These are phyloP conservation scores for Aphanomyces astaci DNA, from an alignment of 352 stramenopile genomes.

Conservation along the genomic window DNA sequence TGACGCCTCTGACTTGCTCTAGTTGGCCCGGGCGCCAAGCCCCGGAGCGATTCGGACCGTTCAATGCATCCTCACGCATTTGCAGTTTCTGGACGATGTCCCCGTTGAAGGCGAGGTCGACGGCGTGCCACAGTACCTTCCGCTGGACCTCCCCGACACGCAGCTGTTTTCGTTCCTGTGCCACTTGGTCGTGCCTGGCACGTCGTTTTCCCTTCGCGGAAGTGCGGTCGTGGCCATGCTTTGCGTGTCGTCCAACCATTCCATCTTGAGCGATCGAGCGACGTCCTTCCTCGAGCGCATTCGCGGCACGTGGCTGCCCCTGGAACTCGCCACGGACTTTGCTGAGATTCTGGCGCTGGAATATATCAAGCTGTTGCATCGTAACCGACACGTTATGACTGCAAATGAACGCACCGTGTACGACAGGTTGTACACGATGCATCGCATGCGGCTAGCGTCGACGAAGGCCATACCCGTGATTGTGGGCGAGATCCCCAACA, in stretches of 20 bases:
- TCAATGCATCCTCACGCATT: constrained; percentile 6
- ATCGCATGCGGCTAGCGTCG: constrained; percentile 14
- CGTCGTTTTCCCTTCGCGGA: neutral
- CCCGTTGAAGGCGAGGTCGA: neutral
- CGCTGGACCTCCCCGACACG: neutral
- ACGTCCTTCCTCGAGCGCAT: neutral
- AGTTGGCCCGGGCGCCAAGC: constrained; percentile 5
- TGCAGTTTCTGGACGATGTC: neutral
- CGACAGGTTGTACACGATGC: neutral
- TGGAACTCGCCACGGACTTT: neutral
- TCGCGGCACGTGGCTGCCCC: constrained; percentile 4
- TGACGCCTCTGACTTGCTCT: neutral
- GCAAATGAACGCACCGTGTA: constrained; percentile 3
- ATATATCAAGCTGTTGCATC: constrained; percentile 20
- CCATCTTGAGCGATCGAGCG: neutral
- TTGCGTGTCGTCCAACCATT: neutral
- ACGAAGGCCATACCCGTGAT: neutral
- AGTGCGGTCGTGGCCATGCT: constrained; percentile 3
- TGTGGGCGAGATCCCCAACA: neutral
- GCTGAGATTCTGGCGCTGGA: constrained; percentile 20
- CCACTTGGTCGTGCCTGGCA: constrained; percentile 6
- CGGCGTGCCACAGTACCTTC: neutral
- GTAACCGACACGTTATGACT: neutral
- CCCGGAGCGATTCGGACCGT: neutral
- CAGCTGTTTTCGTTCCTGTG: constrained; percentile 12